These are phyloP conservation scores for Pythium aquatile DNA, from an alignment of 352 stramenopile species.

Conservation along the genomic window DNA sequence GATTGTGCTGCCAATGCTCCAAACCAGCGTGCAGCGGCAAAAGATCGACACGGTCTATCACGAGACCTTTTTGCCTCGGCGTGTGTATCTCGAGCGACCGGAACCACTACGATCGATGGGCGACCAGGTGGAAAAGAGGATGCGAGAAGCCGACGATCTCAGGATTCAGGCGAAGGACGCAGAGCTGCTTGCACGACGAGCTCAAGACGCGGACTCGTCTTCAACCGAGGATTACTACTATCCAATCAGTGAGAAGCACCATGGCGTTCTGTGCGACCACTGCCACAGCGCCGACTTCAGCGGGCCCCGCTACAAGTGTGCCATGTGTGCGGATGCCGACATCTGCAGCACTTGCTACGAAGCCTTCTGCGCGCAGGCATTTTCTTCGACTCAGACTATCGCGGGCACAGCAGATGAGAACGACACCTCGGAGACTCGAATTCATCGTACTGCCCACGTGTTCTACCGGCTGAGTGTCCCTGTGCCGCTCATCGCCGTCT, in stretches of 20 bases:
- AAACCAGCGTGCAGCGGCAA: constrained; percentile 24
- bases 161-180: constrained; percentile 15
- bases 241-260: constrained; percentile 47
- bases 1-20: constrained; percentile 37
- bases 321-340: constrained; percentile 67
- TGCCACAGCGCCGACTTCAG: constrained; percentile 60
- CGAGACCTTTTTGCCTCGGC: constrained; percentile 39
- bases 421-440: background rate
- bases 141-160: constrained; percentile 13
- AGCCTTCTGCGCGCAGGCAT: constrained; percentile 33
- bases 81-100: constrained; percentile 37
- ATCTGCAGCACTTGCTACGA: constrained; percentile 65
- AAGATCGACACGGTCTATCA: constrained; percentile 57
- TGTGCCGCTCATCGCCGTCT: constrained; percentile 59
- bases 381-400: background rate
- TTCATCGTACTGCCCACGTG: constrained; percentile 52
- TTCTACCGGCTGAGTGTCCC: constrained; percentile 64
- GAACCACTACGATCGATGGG: constrained; percentile 23
- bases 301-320: constrained; percentile 68
- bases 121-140: constrained; percentile 5
- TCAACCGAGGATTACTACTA: constrained; percentile 37
- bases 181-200: background rate
- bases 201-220: background rate
- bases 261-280: constrained; percentile 69
- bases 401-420: background rate